Evolutionary conservation across 768 basidiomycete species (phyloP).

Genomic region (Rhodocollybia butyracea): DNA sequence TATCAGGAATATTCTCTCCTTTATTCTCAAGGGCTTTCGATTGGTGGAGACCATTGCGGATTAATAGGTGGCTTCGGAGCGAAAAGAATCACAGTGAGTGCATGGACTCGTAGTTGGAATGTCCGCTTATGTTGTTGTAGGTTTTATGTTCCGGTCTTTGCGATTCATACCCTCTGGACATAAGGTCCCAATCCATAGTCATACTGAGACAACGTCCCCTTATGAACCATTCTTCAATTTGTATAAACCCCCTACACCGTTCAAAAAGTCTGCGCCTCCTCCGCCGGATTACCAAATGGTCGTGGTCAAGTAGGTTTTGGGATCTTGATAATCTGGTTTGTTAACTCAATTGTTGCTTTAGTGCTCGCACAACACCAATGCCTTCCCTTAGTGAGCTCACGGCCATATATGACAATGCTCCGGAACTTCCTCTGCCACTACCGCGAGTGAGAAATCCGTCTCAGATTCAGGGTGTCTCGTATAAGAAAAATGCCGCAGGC

Average conservation of each 20-base stretch:
- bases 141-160: conserved; percentile 61
- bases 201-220: conserved; percentile 38
- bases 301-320: conserved; percentile 71
- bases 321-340: not conserved
- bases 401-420: conserved; percentile 66
- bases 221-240: conserved; percentile 87
- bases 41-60: conserved; percentile 66
- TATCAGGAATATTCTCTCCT: conserved; percentile 23
- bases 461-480: conserved; percentile 11
- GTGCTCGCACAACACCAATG: conserved; percentile 79
- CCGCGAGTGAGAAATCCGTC: conserved; percentile 36
- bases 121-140: conserved; percentile 33
- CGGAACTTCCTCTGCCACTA: conserved; percentile 64
- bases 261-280: conserved; percentile 72
- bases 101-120: not conserved
- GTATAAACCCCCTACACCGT: conserved; percentile 88
- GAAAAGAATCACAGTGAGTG: conserved; percentile 52
- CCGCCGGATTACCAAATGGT: conserved; percentile 85
- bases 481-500: conserved; percentile 7
- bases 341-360: conserved; percentile 25
- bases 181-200: conserved; percentile 38
- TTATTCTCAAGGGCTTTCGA: conserved; percentile 35
- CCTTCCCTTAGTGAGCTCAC: conserved; percentile 79
- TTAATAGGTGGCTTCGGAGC: conserved; percentile 44
- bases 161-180: conserved; percentile 74